Base-by-base conservation (phyloP, 2,329 filamentous ascomycete species). In the Phaeophleospora eucalypticola region DNA sequence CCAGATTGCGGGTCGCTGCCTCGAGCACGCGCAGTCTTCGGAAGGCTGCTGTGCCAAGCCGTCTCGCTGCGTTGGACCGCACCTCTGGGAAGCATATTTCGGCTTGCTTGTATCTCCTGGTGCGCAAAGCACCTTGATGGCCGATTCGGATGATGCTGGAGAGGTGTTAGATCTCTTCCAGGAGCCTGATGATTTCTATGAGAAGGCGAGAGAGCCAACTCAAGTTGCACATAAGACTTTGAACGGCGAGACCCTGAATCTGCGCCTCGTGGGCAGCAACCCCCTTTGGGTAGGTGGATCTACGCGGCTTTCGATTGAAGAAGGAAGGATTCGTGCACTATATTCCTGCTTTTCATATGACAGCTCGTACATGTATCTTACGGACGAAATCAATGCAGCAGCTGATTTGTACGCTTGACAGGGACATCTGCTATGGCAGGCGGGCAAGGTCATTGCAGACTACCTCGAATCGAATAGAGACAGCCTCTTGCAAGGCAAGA, bases 401-500 rank as follows among this genome's bases (percentile, higher is more conserved):
- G 24, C 24, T 29, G 24, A 29, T 29, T 7, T 12, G 24, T 7
- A 29, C 12, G 7, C 9, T 9, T 18, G 14, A 15, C 47, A 81
- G 81, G 90, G 88, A 14, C 88, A 96, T 68, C 79, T 87, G 55
- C 78, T 96, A 21, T 97, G 91, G 91, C 94, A 96, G 67, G 90
- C 88, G 51, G 84, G 85, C 50, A 84, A 87, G 52, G 81, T 87
- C 33, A 78, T 91, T 40, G 81, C 89, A 14, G 75, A 82, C 57
- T 89, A 89, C 68, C 81, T 96, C 48, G 88, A 95, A 68, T 71
- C 79, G 35, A 74, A 82, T 54, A 77, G 82, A n/a, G 60, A 67
- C 7, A 54, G 68, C 1, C 75, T 87, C 3, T 76, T 95, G n/a
- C 62, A 69, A 12, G 76, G 70, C 54, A 83, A 81, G 63, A 82